These are phyloP conservation scores for Parasitella parasitica DNA, from an alignment of 371 early-diverging fungal species.

Conservation along the genomic window DNA sequence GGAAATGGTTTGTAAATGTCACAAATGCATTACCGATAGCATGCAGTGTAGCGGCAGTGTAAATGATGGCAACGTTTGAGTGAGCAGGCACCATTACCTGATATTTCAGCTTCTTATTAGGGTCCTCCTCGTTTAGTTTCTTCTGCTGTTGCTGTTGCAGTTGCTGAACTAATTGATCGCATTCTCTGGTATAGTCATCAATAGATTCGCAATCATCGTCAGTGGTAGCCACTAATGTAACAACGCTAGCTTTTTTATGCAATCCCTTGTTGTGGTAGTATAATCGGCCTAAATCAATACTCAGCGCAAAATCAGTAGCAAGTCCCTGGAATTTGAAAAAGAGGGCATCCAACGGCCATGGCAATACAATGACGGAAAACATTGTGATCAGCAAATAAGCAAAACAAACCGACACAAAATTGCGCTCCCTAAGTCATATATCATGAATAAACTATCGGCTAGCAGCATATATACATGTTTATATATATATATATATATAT, in stretches of 20 bases:
- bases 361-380: conserved; percentile 28
- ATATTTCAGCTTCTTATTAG: conserved; percentile 1
- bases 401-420: conserved; percentile 34
- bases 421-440: conserved; percentile 30
- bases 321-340: conserved; percentile 57
- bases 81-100: conserved; percentile 13
- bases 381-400: conserved; percentile 32
- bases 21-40: conserved; percentile 27
- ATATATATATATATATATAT: too few species aligned
- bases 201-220: not conserved
- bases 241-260: conserved; percentile 1
- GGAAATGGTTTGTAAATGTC: conserved; percentile 18
- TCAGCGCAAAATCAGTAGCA: conserved; percentile 45
- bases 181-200: conserved; percentile 3
- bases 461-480: too few species aligned
- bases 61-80: conserved; percentile 15
- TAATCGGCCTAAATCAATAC: conserved; percentile 36
- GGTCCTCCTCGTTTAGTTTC: conserved; percentile 5
- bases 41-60: conserved; percentile 23
- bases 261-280: conserved; percentile 26
- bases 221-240: not conserved
- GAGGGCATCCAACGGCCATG: conserved; percentile 53
- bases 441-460: too few species aligned
- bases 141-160: not conserved
- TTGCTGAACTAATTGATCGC: not conserved